phyloP scores from a whole-genome alignment of 2,329 filamentous ascomycete genomes.

The Penicillium decumbens region DNA sequence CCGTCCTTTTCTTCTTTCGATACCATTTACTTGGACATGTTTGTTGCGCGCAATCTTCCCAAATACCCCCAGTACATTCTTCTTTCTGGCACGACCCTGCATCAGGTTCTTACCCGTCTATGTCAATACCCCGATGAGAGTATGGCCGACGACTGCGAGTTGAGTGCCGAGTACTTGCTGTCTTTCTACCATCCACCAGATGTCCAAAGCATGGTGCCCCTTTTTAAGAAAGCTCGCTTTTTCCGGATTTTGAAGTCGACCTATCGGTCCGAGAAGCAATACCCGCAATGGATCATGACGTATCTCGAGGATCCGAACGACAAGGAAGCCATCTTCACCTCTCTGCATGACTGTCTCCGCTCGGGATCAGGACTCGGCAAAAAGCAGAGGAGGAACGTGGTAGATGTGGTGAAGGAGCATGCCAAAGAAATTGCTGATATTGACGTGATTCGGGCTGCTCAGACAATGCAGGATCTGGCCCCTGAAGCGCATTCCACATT shows the following conservation, averaged over 20 bases:
- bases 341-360: conserved; percentile 69
- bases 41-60: conserved; percentile 88
- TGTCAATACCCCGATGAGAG: conserved; percentile 78
- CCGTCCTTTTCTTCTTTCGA: conserved; percentile 70
- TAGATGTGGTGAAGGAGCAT: conserved; percentile 61
- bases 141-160: conserved; percentile 85
- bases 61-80: conserved; percentile 97
- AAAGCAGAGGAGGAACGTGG: conserved; percentile 69
- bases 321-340: conserved; percentile 69
- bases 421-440: conserved; percentile 63
- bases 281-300: conserved; percentile 68
- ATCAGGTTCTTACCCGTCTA: conserved; percentile 72
- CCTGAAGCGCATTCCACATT: conserved; percentile 63
- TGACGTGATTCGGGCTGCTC: conserved; percentile 61
- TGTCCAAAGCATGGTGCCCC: conserved; percentile 66
- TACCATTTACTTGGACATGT: conserved; percentile 96
- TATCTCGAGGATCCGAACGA: conserved; percentile 84
- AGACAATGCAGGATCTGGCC: conserved; percentile 58
- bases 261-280: conserved; percentile 75
- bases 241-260: conserved; percentile 87
- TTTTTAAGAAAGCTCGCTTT: conserved; percentile 76
- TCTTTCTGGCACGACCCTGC: conserved; percentile 78
- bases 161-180: conserved; percentile 93
- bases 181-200: conserved; percentile 91
- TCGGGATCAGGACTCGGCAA: conserved; percentile 58